These are phyloP conservation scores for Colletotrichum spinosum DNA, from an alignment of 2,329 filamentous ascomycete genomes.

Conservation along the genomic window DNA sequence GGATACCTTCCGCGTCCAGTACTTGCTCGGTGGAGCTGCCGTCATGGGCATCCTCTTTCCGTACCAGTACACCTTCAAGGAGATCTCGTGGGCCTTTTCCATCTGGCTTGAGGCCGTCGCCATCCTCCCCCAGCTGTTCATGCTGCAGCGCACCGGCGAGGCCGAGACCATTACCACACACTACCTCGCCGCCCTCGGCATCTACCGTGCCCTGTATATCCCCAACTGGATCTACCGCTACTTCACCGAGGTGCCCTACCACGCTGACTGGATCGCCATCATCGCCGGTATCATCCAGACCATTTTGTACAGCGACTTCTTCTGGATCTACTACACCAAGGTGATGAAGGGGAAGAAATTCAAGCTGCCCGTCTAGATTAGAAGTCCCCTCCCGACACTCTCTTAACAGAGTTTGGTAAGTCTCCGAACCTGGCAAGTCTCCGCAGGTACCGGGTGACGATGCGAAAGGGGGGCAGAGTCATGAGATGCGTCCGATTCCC, in stretches of 20 bases:
- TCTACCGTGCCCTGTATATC: constrained; percentile 95
- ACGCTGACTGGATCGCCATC: constrained; percentile 86
- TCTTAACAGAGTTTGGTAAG: constrained; percentile 7
- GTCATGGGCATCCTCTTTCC: constrained; percentile 86
- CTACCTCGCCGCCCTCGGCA: constrained; percentile 92
- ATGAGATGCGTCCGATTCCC: constrained; percentile 4
- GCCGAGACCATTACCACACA: constrained; percentile 99
- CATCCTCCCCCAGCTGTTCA: constrained; percentile 96
- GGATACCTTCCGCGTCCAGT: constrained; percentile 97
- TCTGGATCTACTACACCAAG: constrained; percentile 99
- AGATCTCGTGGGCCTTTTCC: constrained; percentile 97
- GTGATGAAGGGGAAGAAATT: constrained; percentile 91
- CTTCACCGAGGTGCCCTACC: constrained; percentile 77
- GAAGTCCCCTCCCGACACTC: constrained; percentile 37
- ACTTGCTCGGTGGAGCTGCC: constrained; percentile 85
- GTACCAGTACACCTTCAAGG: constrained; percentile 82
- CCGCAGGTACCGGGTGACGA: not conserved
- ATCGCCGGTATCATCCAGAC: constrained; percentile 93
- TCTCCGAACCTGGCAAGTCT: not conserved
- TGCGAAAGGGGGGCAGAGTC: constrained; percentile 2
- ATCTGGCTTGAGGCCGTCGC: constrained; percentile 98
- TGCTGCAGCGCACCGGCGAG: constrained; percentile 97
- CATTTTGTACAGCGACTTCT: constrained; percentile 97
- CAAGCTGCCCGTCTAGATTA: constrained; percentile 78
- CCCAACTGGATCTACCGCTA: constrained; percentile 98